phyloP scores from a whole-genome alignment of 2,329 filamentous ascomycete genomes.

The Aspergillus sp. region DNA sequence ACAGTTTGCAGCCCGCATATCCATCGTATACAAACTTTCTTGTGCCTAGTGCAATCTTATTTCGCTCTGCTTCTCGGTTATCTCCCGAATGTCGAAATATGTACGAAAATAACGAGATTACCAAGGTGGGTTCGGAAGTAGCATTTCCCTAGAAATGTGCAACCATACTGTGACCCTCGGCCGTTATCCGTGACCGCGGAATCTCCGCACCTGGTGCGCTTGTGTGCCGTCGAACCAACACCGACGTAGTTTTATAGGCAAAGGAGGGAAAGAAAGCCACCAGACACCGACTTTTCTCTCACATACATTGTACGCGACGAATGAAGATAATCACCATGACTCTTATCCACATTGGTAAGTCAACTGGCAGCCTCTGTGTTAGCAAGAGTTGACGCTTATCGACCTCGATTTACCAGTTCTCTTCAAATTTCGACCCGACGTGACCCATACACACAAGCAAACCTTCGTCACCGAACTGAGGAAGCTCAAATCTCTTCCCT shows the following conservation, averaged over 20 bases:
- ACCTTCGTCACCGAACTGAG: constrained; percentile 45
- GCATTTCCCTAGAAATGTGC: neutral
- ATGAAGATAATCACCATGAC: constrained; percentile 14
- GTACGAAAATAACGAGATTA: neutral
- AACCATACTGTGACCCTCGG: neutral
- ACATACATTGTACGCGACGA: neutral
- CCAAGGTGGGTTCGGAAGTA: neutral
- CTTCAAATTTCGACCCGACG: constrained; percentile 44
- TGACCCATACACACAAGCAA: constrained; percentile 37
- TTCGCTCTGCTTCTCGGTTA: neutral
- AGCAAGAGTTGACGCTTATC: neutral
- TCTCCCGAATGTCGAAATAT: neutral
- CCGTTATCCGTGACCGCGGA: neutral
- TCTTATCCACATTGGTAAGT: constrained; percentile 19
- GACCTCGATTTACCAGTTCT: constrained; percentile 32
- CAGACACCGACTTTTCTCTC: neutral
- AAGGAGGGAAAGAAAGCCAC: neutral
- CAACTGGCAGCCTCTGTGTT: neutral
- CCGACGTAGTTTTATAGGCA: neutral
- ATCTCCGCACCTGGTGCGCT: neutral
- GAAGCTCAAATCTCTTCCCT: constrained; percentile 43
- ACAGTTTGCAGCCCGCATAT: neutral
- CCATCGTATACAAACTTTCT: neutral
- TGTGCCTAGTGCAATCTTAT: neutral
- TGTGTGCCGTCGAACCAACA: neutral